Evolutionary conservation across 139 green algal species (phyloP), one percentile per base, ranked within the genome.

Genomic region (Chlamydomonas sp.): DNA sequence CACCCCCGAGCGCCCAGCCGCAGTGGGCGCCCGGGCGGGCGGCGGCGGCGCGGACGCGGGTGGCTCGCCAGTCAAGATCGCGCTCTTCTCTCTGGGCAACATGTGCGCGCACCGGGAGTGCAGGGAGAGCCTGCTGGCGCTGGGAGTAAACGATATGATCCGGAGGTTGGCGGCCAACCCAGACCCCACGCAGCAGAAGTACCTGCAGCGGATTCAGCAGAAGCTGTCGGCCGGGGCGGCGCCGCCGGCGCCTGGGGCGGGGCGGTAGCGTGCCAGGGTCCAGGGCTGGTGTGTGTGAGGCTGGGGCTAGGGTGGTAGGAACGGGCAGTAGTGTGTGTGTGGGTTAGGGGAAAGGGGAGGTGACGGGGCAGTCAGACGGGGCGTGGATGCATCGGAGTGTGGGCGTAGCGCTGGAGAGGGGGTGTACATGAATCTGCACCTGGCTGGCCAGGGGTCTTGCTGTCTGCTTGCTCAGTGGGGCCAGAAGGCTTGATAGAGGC

Each of bases 31-130:
- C 71, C n/a, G 74, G 18, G 68, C 68, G 49, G 84, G 74, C 58
- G 78, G 86, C 61, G 81, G 85, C 75, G 85, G 84, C 49, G 84
- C 69, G 8, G 90, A 81, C 9, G 91, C 92, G 17, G 77, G 84
- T 79, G 92, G 91, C 58, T 94, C 85, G 2, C 95, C 95, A 2
- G 89, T 98, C 18, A 96, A 97, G 82, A 97, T 99, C 68, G 96
- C 97, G 4, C 93, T 99, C 31, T 99, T 99, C 90, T 85, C 92
- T 1, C 90, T 99, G 62, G 97, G 97, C 72, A 99, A 98, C 92
- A 96, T 98, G 94, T 95, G 93, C 75, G 93, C 90, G 49, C 88
- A 93, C 81, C 83, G 83, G 73, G 83, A 88, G 62, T 88, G 83
- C 74, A 7, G 74, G 16, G 83, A 88, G 83, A 81, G 63, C 63